These are phyloP conservation scores for Murraya paniculata DNA, from an alignment of 345 rosid genomes.

Conservation along the genomic window DNA sequence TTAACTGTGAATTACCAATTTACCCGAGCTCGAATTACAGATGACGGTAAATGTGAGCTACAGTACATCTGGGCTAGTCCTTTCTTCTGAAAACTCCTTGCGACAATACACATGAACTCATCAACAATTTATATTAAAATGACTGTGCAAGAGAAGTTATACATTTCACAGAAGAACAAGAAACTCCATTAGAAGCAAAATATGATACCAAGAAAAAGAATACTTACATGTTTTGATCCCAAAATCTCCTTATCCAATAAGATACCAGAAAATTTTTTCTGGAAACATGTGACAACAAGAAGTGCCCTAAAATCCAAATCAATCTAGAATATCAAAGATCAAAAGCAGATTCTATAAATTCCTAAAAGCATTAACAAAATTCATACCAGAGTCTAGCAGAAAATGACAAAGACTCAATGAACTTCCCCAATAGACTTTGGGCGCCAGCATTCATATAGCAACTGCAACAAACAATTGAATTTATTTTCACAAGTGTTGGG, in stretches of 20 bases:
- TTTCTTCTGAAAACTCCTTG: constrained; percentile 65
- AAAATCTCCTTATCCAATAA: constrained; percentile 56
- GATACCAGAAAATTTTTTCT: constrained; percentile 50
- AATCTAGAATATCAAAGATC: constrained; percentile 15
- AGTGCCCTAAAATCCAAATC: constrained; percentile 59
- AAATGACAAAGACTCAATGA: constrained; percentile 61
- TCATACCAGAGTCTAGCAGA: constrained; percentile 78
- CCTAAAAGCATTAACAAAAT: constrained; percentile 9
- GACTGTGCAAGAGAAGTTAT: constrained; percentile 1
- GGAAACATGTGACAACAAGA: constrained; percentile 62
- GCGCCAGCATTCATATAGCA: constrained; percentile 43
- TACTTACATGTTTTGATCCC: constrained; percentile 66
- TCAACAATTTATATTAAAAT: constrained; percentile 18
- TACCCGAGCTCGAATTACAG: constrained; percentile 71
- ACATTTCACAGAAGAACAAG: constrained; percentile 19
- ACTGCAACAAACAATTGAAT: constrained; percentile 45
- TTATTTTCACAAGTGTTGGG: neutral
- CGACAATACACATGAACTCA: constrained; percentile 40
- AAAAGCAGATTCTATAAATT: neutral
- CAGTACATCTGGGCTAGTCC: constrained; percentile 65
- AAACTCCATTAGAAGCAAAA: constrained; percentile 3
- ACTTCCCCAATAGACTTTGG: constrained; percentile 54
- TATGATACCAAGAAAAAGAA: constrained; percentile 1
- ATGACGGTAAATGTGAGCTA: constrained; percentile 48
- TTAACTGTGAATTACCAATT: constrained; percentile 36